Evolutionary conservation across 805 yeast species (phyloP).

Genomic region (Saturnispora bothae): DNA sequence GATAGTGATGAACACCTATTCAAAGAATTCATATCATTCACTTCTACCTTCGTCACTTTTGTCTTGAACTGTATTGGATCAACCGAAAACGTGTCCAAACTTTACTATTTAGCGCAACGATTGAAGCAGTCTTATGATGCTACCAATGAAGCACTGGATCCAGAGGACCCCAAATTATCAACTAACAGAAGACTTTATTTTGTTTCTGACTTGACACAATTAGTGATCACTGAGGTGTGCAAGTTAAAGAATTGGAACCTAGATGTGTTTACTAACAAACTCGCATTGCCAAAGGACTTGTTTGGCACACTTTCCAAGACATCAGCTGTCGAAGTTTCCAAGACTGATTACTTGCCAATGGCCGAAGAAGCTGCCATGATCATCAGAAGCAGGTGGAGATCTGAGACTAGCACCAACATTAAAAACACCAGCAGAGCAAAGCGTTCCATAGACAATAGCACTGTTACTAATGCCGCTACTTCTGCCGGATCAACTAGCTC

Average conservation of each 20-base stretch:
- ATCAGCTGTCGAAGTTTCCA: constrained; percentile 51
- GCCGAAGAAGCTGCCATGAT: constrained; percentile 3
- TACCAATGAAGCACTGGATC: constrained; percentile 27
- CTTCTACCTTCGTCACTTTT: constrained; percentile 49
- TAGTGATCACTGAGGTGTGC: constrained; percentile 48
- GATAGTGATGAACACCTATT: constrained; percentile 7
- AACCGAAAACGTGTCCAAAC: constrained; percentile 56
- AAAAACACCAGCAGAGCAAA: no score
- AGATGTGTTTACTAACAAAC: constrained; percentile 74
- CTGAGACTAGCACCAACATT: not conserved
- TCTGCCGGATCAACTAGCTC: not conserved
- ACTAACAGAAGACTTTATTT: constrained; percentile 40
- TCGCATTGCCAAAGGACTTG: constrained; percentile 59
- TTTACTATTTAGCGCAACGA: constrained; percentile 68
- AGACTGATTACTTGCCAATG: constrained; percentile 48
- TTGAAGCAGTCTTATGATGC: constrained; percentile 70
- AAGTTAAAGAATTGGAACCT: constrained; percentile 56
- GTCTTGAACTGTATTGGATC: constrained; percentile 51
- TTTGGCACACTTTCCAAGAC: constrained; percentile 33
- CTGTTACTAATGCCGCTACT: no score
- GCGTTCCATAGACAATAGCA: not conserved
- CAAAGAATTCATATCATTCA: constrained; percentile 33
- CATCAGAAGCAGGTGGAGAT: constrained; percentile 11
- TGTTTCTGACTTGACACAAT: constrained; percentile 64
- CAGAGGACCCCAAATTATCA: constrained; percentile 7